Base-by-base conservation (phyloP, 768 basidiomycete genomes). In the Epithele typhae region DNA sequence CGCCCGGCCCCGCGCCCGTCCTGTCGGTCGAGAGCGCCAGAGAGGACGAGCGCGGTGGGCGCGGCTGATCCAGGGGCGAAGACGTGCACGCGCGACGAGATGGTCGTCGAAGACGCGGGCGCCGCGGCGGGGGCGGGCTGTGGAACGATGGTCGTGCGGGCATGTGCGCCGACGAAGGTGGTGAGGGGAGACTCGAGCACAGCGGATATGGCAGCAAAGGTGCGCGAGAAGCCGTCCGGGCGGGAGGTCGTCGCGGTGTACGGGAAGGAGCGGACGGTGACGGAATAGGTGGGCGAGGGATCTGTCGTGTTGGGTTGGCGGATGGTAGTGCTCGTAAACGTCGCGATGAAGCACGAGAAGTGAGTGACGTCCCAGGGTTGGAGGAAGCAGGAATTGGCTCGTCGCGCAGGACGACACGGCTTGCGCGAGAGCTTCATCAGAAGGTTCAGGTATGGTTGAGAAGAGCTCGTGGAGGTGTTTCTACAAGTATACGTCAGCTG, bases 401-500 rank as follows among this genome's bases (percentile, higher is more conserved):
- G 48, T 87, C 86, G 34, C 87, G 79, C 14, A 91, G 75, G 15
- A 72, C 74, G 10, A 90, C 0, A 86, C 92, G 1, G 87, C 87
- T 61, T 88, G 86, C 2, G 86, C 88, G 5, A 93, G 67, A 10
- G 87, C 57, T 37, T 81, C 77, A 0, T 84, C 68, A 1, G 77
- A 73, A 2, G 89, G 83, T 12, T 76, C 67, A 5, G 70, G 53
- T 2, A 82, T 54, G 0, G 78, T 71, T 2, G 87, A 86, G 69
- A 96, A 92, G n/a, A 96, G 70, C 46, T 87, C 78, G 33, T 81
- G 72, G 57, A 79, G 76, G 61, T 95, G 84, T 79, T 90, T 92
- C 92, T 94, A 23, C 5, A 25, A 22, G n/a, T 11, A 2, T 5
- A 25, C 32, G 40, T 10, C 25, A 32, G 4, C 14, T 27, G 33